phyloP scores from a whole-genome alignment of 306 rosid genomes.

The Geum urbanum region DNA sequence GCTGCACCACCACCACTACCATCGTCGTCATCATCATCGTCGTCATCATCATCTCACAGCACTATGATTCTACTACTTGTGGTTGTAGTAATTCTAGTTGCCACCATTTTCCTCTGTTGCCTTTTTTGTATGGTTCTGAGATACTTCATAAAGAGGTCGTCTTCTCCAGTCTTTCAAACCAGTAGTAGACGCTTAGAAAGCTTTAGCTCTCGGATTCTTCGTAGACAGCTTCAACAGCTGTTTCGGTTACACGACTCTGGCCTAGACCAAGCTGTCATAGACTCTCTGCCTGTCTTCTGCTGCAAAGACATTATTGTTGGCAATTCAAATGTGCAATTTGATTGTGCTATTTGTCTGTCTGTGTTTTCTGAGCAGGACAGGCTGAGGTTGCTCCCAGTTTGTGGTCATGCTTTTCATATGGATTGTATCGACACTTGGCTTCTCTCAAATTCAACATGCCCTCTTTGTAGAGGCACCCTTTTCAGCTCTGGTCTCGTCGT shows the following conservation, averaged over 20 bases:
- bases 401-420: conserved; percentile 84
- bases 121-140: conserved; percentile 56
- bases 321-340: conserved; percentile 62
- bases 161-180: conserved; percentile 51
- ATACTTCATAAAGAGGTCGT: conserved; percentile 44
- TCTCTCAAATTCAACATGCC: conserved; percentile 78
- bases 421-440: conserved; percentile 89
- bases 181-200: conserved; percentile 42
- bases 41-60: conserved; percentile 35
- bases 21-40: conserved; percentile 23
- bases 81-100: conserved; percentile 60
- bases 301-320: conserved; percentile 51
- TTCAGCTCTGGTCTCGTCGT: conserved; percentile 18
- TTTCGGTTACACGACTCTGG: conserved; percentile 79
- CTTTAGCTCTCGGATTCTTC: conserved; percentile 44
- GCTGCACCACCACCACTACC: conserved; percentile 17
- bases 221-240: conserved; percentile 84
- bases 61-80: conserved; percentile 58
- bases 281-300: conserved; percentile 62
- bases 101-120: conserved; percentile 65
- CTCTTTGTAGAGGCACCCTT: conserved; percentile 71
- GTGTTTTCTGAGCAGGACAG: conserved; percentile 60
- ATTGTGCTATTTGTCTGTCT: conserved; percentile 78
- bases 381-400: conserved; percentile 67
- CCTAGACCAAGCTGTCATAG: conserved; percentile 60